Evolutionary conservation across 2,329 filamentous ascomycete species (phyloP), one percentile per base, ranked within the genome.

Genomic region (Xylaria hypoxylon): DNA sequence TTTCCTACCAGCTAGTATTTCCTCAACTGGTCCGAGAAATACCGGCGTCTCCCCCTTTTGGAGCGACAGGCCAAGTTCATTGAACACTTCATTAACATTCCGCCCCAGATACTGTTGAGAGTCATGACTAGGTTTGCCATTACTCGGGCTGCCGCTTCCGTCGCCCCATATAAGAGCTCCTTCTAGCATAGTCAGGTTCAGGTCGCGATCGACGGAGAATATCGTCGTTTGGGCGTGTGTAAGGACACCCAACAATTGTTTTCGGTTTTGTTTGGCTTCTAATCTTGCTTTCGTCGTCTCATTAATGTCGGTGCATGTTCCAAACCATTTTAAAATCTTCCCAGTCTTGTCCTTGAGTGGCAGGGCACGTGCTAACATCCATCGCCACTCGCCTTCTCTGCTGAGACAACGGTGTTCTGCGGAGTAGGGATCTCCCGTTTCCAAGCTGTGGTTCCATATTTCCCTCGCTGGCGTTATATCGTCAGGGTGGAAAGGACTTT

Each of bases 171-270:
- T 33, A 28, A 52, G 50, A 52, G 50, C 50, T 38, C 50, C 50
- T 35, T 52, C 50, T 28, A 52, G 35, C 50, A 52, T 52, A 15
- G 50, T 52, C 8, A 52, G 4, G 8, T 52, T 52, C 13, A 17
- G 50, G 22, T 52, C 50, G 28, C 50, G 28, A 52, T 52, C 28
- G 31, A 52, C 50, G 22, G 50, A 52, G n/a, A 52, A 52, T 35
- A 52, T 52, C 2, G 50, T 52, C 10, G 50, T 38, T 22, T 52
- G 28, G 8, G 50, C 50, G 50, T 52, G 26, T 13, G 50, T 35
- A 3, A 52, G n/a, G 28, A 52, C 50, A n/a, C 50, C 35, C 28
- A 52, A 17, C 5, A 52, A 31, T 17, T 52, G 50, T 22, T 52
- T 52, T 35, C 50, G 28, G 13, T n/a, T 35, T 22, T 35, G 28